Evolutionary conservation across 768 basidiomycete genomes (phyloP).

Genomic region (Obba rivulosa): DNA sequence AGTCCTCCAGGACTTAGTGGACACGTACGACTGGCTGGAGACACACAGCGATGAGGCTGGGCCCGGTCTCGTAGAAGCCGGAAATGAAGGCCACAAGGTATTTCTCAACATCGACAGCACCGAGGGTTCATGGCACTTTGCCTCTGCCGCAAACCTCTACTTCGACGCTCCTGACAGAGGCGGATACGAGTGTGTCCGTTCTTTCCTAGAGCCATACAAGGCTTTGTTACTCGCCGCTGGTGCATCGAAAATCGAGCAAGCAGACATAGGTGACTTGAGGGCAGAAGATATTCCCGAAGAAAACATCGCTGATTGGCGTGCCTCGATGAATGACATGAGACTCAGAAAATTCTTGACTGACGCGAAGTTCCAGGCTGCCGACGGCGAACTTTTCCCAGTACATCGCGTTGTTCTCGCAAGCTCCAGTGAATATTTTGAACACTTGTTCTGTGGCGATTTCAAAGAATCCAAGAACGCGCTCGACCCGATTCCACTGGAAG

Average conservation of each 20-base stretch:
- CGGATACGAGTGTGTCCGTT: conserved; percentile 19
- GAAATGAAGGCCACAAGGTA: conserved; percentile 17
- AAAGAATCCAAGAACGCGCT: conserved; percentile 15
- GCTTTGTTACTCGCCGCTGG: conserved; percentile 9
- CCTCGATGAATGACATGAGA: conserved; percentile 31
- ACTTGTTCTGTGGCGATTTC: conserved; percentile 24
- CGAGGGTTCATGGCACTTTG: conserved; percentile 35
- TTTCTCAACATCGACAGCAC: conserved; percentile 46
- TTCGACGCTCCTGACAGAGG: conserved; percentile 29
- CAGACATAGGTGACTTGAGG: background rate
- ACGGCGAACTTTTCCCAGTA: conserved; percentile 25
- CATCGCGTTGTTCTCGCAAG: conserved; percentile 37
- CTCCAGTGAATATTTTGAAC: conserved; percentile 26
- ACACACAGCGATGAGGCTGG: conserved; percentile 20
- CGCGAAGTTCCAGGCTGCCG: conserved; percentile 27
- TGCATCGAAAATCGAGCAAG: conserved; percentile 8
- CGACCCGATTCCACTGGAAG: conserved; percentile 7
- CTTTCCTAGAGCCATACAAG: conserved; percentile 19
- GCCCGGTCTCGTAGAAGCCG: conserved; percentile 13
- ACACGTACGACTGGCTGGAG: conserved; percentile 41
- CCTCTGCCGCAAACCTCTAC: conserved; percentile 32
- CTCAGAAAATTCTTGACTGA: conserved; percentile 28
- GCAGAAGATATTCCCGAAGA: conserved; percentile 3
- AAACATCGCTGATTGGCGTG: conserved; percentile 16
- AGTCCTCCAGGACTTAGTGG: conserved; percentile 33